These are phyloP conservation scores for Amauroascus verrucosus DNA, from an alignment of 2,329 filamentous ascomycete genomes.

Conservation along the genomic window DNA sequence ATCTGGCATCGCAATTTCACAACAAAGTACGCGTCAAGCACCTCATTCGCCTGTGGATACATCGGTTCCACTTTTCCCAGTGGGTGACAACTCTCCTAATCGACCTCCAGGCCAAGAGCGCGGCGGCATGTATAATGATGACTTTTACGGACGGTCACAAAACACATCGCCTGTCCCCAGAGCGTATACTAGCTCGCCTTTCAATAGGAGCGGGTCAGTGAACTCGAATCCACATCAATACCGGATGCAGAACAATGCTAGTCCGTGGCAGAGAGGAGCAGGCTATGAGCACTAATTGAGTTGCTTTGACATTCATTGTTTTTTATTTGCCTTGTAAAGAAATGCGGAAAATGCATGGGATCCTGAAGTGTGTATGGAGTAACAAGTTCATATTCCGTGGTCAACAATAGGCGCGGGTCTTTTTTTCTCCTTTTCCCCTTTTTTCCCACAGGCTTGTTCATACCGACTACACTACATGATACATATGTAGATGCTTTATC, in stretches of 20 bases:
- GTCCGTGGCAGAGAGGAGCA: conserved; percentile 56
- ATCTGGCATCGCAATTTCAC: conserved; percentile 17
- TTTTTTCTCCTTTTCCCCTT: neutral
- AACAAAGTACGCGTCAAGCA: conserved; percentile 25
- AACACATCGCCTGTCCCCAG: conserved; percentile 28
- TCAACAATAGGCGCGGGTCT: neutral
- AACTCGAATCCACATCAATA: conserved; percentile 26
- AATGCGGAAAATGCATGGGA: neutral
- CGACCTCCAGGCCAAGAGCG: conserved; percentile 32
- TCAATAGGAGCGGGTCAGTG: conserved; percentile 24
- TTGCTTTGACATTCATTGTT: neutral
- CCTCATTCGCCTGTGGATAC: conserved; percentile 42
- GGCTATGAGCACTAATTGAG: conserved; percentile 49
- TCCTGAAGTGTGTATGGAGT: conserved; percentile 2
- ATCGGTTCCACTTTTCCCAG: conserved; percentile 40
- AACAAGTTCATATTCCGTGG: neutral
- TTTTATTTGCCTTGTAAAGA: neutral
- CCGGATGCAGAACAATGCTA: conserved; percentile 45
- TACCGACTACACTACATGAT: neutral
- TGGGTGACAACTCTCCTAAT: conserved; percentile 28
- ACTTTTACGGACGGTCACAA: conserved; percentile 17
- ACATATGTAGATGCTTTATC: neutral
- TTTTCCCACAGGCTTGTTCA: no score
- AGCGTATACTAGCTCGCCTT: conserved; percentile 26
- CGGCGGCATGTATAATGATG: conserved; percentile 16